Evolutionary conservation across 805 yeast genomes (phyloP).

Genomic region (Metschnikowia bowlesiae): DNA sequence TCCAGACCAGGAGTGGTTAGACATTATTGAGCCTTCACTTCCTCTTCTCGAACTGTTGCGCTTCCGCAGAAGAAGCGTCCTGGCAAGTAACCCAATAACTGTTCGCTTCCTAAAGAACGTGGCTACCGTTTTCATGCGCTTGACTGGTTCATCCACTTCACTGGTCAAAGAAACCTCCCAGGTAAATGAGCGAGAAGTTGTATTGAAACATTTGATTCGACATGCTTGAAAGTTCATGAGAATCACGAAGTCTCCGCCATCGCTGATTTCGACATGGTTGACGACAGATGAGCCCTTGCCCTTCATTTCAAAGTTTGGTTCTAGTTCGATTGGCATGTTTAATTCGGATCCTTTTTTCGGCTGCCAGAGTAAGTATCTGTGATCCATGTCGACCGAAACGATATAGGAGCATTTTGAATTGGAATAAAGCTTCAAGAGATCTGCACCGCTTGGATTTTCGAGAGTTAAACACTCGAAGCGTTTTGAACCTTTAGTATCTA

Average conservation of each 20-base stretch:
- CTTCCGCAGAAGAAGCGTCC: constrained; percentile 26
- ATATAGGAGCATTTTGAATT: constrained; percentile 59
- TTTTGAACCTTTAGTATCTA: constrained; percentile 15
- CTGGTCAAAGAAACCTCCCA: constrained; percentile 49
- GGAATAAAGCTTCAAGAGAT: constrained; percentile 56
- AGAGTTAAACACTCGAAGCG: constrained; percentile 31
- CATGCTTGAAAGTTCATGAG: constrained; percentile 50
- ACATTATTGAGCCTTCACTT: constrained; percentile 25
- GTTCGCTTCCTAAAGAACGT: constrained; percentile 59
- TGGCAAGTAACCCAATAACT: constrained; percentile 40
- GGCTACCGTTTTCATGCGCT: constrained; percentile 42
- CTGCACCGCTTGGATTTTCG: constrained; percentile 52
- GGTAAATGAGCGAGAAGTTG: constrained; percentile 49
- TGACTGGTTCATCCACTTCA: constrained; percentile 21
- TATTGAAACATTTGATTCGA: constrained; percentile 56
- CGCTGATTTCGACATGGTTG: constrained; percentile 51
- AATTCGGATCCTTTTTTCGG: constrained; percentile 29
- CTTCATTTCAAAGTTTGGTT: constrained; percentile 23
- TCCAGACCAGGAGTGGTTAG: constrained; percentile 25
- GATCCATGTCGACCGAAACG: constrained; percentile 71
- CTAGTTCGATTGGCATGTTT: neutral
- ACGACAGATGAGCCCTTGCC: constrained; percentile 20
- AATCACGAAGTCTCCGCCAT: constrained; percentile 55
- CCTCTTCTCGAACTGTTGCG: constrained; percentile 28
- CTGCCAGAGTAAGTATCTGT: constrained; percentile 68